Conservation (phyloP, 106 monocot genomes). For the Vanilla planifolia region DNA sequence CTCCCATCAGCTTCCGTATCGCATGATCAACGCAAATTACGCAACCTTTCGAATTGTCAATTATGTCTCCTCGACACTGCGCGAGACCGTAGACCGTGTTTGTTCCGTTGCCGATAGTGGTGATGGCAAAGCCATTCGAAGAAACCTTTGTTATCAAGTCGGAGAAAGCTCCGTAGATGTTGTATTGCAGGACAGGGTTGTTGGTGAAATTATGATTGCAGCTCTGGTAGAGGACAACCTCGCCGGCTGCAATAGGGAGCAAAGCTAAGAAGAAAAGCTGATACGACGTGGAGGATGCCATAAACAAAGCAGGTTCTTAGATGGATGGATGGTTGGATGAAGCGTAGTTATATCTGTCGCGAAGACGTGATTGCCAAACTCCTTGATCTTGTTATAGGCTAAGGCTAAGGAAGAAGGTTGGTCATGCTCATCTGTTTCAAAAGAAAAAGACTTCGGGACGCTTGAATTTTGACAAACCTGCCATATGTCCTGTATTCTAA, state of each 20-base stretch:
- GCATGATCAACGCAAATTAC: neutral
- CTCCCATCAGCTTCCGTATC: neutral
- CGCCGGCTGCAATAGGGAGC: neutral
- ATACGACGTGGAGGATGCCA: neutral
- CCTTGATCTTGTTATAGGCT: too few relatives aligned
- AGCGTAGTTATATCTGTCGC: too few relatives aligned
- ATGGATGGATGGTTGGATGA: too few relatives aligned
- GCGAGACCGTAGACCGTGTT: neutral
- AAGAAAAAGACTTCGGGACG: too few relatives aligned
- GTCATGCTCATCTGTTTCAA: too few relatives aligned
- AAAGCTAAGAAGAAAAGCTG: neutral
- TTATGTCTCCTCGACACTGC: neutral
- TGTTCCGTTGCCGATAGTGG: neutral
- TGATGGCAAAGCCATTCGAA: neutral
- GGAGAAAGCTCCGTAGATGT: neutral
- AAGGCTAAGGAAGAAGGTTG: too few relatives aligned
- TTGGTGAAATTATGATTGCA: neutral
- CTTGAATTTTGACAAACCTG: too few relatives aligned
- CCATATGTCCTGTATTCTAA: too few relatives aligned
- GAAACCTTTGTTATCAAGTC: neutral
- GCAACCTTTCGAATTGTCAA: neutral
- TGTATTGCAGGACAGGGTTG: neutral
- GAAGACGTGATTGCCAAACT: too few relatives aligned
- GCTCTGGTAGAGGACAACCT: neutral
- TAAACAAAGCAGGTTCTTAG: too few relatives aligned